Percentiles rank a stretch among this genome's conserved stretches.
Conservation (phyloP, 495 filamentous ascomycete species). For the Aspergillus haitiensis region DNA sequence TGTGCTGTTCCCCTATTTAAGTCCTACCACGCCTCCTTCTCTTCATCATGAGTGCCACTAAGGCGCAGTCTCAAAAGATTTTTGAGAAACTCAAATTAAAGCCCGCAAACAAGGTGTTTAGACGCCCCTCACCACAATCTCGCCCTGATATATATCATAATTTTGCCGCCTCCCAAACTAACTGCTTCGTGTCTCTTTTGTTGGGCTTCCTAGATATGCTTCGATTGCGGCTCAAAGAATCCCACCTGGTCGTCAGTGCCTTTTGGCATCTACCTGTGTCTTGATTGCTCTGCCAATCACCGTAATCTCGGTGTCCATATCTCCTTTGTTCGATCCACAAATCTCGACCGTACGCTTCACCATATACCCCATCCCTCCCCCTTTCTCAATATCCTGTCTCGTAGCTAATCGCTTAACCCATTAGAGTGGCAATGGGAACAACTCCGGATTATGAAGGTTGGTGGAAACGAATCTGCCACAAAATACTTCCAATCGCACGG, state of each 20-base stretch:
- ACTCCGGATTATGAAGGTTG: conserved; percentile 95
- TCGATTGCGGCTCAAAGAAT: conserved; percentile 95
- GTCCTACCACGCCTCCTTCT: not conserved
- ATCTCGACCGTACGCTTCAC: conserved; percentile 83
- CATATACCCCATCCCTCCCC: conserved; percentile 1
- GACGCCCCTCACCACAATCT: conserved; percentile 24
- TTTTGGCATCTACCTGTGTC: conserved; percentile 95
- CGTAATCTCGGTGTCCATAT: conserved; percentile 92
- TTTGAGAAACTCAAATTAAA: conserved; percentile 97
- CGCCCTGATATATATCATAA: conserved; percentile 20
- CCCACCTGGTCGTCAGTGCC: conserved; percentile 98
- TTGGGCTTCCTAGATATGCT: conserved; percentile 69
- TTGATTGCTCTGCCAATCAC: conserved; percentile 93
- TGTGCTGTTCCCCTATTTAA: conserved; percentile 1
- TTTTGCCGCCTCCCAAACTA: conserved; percentile 14
- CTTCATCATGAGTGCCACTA: conserved; percentile 77
- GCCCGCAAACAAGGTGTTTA: conserved; percentile 84
- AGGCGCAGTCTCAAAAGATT: conserved; percentile 92
- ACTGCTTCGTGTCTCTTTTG: not conserved
- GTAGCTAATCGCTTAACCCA: conserved; percentile 23
- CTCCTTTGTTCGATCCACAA: conserved; percentile 97
- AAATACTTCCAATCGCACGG: conserved; percentile 97
- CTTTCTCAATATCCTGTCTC: not conserved
- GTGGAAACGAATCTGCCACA: conserved; percentile 95
- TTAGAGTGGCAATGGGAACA: conserved; percentile 99